Base-by-base conservation (phyloP, 2,329 filamentous ascomycete genomes). In the Rosellinia necatrix region DNA sequence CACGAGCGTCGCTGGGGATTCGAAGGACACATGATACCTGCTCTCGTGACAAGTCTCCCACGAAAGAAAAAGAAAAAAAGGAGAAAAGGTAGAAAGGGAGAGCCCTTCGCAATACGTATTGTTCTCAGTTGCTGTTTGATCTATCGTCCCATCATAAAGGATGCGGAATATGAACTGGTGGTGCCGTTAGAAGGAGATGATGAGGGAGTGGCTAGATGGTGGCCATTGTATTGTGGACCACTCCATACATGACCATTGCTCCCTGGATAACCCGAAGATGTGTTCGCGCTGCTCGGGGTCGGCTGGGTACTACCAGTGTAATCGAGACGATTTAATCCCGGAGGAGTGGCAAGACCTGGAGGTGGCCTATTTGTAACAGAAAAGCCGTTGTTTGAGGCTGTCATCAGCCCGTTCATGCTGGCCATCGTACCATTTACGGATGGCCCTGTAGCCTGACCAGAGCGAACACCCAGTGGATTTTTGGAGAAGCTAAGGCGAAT, bases 401-500 rank as follows among this genome's bases (percentile, higher is more conserved):
- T 71, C 67, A 84, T 82, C 61, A 85, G 78, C 21, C 80, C 85
- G 62, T 79, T 84, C 70, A 86, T 84, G 27, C 82, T 82, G 34
- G 78, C 78, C 64, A 86, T 74, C 15, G 70, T 67, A 19, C 71
- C 67, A 4, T 71, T 65, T 5, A 69, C 69, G 22, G 70, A 68
- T 53, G 79, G 74, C 22, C 74, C 75, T 7, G 78, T 69, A n/a
- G 76, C 79, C 68, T 92, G 91, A 22, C 85, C 86, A 1, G 90
- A 91, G 41, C 94, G 88, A 24, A 97, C 93, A 19, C 94, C 94
- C 1, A 97, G 81, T 0, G 94, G 94, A 66, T 97, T 97, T 78
- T 97, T 97, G 25, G 93, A 97, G 73, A 97, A 99, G 73, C 92
- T 96, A 53, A 99, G 80, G 21, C 94, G 88, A 67, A 99, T 97